Evolutionary conservation across 2,329 filamentous ascomycete genomes (phyloP).

Genomic region (Xylogone sp.): DNA sequence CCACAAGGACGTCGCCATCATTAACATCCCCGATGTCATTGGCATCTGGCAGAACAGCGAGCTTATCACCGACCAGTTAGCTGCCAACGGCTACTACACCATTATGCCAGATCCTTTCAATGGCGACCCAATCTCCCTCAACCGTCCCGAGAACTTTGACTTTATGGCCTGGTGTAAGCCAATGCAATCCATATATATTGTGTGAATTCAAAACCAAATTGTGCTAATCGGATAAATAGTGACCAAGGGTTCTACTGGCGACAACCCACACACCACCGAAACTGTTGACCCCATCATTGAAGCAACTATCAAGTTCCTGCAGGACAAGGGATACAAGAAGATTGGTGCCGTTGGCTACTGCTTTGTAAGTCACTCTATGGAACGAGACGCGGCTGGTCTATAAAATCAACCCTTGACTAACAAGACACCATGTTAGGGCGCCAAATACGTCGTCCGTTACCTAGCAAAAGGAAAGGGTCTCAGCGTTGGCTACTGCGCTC

Average conservation of each 20-base stretch:
- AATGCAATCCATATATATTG: background rate
- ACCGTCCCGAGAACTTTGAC: constrained; percentile 41
- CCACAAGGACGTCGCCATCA: constrained; percentile 27
- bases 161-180: constrained; percentile 42
- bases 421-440: constrained; percentile 44
- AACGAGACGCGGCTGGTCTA: no score
- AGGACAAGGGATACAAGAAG: constrained; percentile 51
- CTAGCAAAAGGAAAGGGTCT: constrained; percentile 53
- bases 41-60: constrained; percentile 51
- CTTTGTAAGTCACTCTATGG: constrained; percentile 41
- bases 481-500: constrained; percentile 68
- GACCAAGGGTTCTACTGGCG: constrained; percentile 22
- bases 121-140: constrained; percentile 56
- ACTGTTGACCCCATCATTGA: constrained; percentile 37
- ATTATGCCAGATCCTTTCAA: constrained; percentile 70
- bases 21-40: constrained; percentile 28
- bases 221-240: constrained; percentile 4
- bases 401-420: background rate
- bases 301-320: constrained; percentile 53
- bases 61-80: constrained; percentile 71
- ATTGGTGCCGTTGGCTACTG: constrained; percentile 70
- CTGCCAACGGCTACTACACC: constrained; percentile 51
- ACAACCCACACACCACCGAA: constrained; percentile 26
- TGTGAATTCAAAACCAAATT: background rate
- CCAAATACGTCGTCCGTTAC: constrained; percentile 70